Base-by-base conservation (phyloP, 371 early-diverging fungal genomes). In the Apophysomyces trapeziformis region DNA sequence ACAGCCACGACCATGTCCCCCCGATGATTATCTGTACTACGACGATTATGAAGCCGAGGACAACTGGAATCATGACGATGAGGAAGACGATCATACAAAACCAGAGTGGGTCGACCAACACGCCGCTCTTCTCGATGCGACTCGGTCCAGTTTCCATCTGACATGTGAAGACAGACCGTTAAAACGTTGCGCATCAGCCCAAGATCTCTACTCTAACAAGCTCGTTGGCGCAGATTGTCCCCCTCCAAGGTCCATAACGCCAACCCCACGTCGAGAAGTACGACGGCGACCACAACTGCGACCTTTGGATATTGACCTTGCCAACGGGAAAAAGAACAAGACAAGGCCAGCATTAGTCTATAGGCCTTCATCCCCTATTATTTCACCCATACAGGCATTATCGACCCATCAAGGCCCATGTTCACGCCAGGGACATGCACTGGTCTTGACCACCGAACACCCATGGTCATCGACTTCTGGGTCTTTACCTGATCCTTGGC, bases 61-160 rank as follows among this genome's bases (percentile, higher is more conserved):
- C 21, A 26, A 26, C 32, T 26, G 32, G 2, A 26, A 26, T 0
- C 3, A 26, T 16, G 18, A 50, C 54, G 54, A 50, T n/a, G 54
- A 50, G 5, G n/a, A 12, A 7, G 21, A 21, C 21, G 16, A 9
- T 9, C 18, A 50, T 5, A 4, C 21, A 9, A 9, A 50, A 50
- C 54, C 54, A 5, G 54, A 50, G 16, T 50, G 54, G 54, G 54
- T 50, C 21, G 54, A 50, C 21, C 54, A 50, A 21, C 16, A 21
- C 2, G 16, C 54, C 16, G 54, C 54, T 26, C 54, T 50, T n/a
- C 21, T 50, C 21, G 54, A 50, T 9, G 54, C 16, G 4, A 50
- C 54, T 5, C 16, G 54, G 9, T 50, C 54, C 7, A 50, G 54
- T 11, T 50, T 50, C 54, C 54, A 50, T 26, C 54, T 50, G 21